Evolutionary conservation across 176 grass and related monocot genomes (phyloP).

Genomic region (Urochloa ruziziensis): DNA sequence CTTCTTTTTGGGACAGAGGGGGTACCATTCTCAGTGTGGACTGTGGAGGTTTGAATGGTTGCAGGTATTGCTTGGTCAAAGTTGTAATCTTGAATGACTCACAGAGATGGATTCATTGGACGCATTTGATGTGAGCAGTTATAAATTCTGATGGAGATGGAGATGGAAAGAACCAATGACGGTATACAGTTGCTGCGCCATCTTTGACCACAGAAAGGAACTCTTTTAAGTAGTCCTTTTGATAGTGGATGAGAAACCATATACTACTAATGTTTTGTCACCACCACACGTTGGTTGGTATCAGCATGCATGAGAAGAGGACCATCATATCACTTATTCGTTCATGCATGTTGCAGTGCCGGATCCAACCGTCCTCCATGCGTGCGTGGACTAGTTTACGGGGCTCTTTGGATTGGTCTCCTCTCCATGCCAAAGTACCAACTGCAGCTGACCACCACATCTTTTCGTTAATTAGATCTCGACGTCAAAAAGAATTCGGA

Average conservation of each 20-base stretch:
- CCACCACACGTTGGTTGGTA: background rate
- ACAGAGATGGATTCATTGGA: background rate
- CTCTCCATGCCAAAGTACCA: background rate
- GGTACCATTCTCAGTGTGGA: background rate
- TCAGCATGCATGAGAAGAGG: too few relatives aligned
- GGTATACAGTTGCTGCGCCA: background rate
- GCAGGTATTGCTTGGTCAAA: background rate
- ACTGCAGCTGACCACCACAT: background rate
- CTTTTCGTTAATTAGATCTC: background rate
- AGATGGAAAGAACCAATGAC: background rate
- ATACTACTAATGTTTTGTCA: background rate
- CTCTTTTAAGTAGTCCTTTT: background rate
- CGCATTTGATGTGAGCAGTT: background rate
- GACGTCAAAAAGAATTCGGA: background rate
- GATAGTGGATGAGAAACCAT: background rate
- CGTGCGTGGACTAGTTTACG: background rate
- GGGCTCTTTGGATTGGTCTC: background rate
- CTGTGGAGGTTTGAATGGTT: background rate
- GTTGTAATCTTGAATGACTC: background rate
- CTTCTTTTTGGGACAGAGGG: too few relatives aligned
- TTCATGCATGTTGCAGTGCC: background rate
- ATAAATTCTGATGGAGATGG: background rate
- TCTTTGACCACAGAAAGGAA: background rate
- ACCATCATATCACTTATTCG: too few relatives aligned
- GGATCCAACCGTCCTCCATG: background rate